A percentile compares a stretch with the other conserved stretches of the same genome.
Conservation (phyloP, 495 filamentous ascomycete species). For the Pyrenopolyporus hunteri region DNA sequence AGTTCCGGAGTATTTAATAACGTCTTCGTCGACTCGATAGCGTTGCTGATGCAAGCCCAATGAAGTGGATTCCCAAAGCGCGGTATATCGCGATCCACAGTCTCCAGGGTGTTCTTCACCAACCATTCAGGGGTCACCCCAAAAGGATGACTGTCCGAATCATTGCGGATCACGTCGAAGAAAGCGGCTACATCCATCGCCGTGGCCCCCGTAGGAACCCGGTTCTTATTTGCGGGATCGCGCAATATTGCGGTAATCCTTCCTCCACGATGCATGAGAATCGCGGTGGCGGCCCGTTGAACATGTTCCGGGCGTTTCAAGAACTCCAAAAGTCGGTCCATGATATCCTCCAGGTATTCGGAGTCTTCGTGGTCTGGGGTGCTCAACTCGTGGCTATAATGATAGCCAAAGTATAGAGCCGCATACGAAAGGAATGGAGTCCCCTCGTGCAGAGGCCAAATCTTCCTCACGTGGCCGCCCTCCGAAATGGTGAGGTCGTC, state of each 20-base stretch:
- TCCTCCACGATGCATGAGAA: constrained; percentile 12
- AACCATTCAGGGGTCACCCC: constrained; percentile 21
- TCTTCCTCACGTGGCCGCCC: constrained; percentile 22
- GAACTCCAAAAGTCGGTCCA: constrained; percentile 8
- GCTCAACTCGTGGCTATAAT: constrained; percentile 21
- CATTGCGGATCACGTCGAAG: constrained; percentile 10
- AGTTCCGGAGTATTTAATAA: constrained; percentile 17
- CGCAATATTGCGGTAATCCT: constrained; percentile 7
- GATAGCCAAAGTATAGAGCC: constrained; percentile 44
- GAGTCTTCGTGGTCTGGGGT: constrained; percentile 3
- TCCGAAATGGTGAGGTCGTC: constrained; percentile 22
- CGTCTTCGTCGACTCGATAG: constrained; percentile 20
- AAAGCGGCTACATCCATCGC: constrained; percentile 27
- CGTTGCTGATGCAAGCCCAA: constrained; percentile 23
- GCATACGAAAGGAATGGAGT: constrained; percentile 43
- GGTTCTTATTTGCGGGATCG: background rate
- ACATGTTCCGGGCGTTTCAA: constrained; percentile 13
- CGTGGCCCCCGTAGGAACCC: background rate
- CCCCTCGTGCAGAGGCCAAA: constrained; percentile 30
- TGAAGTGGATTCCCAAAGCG: constrained; percentile 25
- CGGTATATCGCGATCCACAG: background rate
- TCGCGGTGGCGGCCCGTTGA: constrained; percentile 9
- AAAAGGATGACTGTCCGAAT: background rate
- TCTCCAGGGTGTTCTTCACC: background rate
- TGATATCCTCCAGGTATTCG: constrained; percentile 2